Evolutionary conservation across 148 eudicot species (phyloP), one percentile per base, ranked within the genome.

Genomic region (Vaccinium darrowii): DNA sequence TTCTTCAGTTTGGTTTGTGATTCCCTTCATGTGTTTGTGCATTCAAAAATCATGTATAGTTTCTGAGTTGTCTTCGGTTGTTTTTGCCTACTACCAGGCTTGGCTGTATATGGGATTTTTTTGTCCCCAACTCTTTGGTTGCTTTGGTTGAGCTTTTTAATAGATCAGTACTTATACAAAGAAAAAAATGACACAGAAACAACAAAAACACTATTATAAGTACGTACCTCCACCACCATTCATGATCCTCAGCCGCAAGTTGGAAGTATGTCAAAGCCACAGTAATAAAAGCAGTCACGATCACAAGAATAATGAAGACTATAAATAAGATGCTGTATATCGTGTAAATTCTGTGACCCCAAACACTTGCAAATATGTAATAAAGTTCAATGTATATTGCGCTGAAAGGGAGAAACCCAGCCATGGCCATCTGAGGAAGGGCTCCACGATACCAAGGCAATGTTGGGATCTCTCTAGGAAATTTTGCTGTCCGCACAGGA

Each of bases 321-420:
- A 88, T 88, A 53, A 88, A 85, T 78, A 88, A 71, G 86, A 87
- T 87, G 83, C 87, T 82, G 85, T 87, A 87, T 10, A 89, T 87
- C 69, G 91, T 89, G 84, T 89, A 87, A 76, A 87, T 87, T 27
- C 89, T 80, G 87, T 89, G 91, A 73, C 91, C 91, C 91, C 91
- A 89, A 27, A 89, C 87, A 84, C 91, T 87, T 13, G 89, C 91
- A 76, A 89, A 89, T 65, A 89, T 87, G 84, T 89, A 87, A 25
- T 89, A 89, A 7, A 87, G 81, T 81, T 89, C 88, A 49, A 89
- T 85, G 77, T 88, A 88, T 39, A 88, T 85, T 53, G 87, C 90
- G 16, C 90, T 85, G 74, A 88, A 88, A 79, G 87, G 89, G 76
- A 88, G 72, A 83, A 88, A 85, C 51, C 89, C 89, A 72, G 89